Percentiles rank a stretch among this genome's conserved stretches.
phyloP scores from a whole-genome alignment of 2,329 filamentous ascomycete genomes.

The Sarocladium strictum region DNA sequence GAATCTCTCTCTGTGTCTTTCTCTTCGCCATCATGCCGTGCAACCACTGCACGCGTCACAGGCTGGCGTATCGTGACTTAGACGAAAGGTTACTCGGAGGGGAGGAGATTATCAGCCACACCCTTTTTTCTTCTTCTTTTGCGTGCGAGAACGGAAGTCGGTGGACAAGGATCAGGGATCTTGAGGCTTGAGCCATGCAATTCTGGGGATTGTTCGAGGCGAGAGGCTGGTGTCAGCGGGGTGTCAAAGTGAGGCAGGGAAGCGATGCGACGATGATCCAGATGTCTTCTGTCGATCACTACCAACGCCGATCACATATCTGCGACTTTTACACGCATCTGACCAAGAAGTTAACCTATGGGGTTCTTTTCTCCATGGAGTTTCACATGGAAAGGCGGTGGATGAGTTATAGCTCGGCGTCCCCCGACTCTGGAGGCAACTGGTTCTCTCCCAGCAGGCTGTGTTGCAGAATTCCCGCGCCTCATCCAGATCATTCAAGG shows the following conservation, averaged over 20 bases:
- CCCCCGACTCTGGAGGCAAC: too few relatives aligned
- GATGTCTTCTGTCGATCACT: not conserved
- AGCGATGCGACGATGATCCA: not conserved
- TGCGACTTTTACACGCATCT: too few relatives aligned
- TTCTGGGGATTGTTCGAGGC: not conserved
- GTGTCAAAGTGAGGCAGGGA: not conserved
- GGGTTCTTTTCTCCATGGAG: too few relatives aligned
- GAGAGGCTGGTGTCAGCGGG: not conserved
- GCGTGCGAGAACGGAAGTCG: not conserved
- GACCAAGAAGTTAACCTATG: too few relatives aligned
- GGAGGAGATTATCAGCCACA: not conserved
- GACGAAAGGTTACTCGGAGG: not conserved
- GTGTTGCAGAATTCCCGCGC: too few relatives aligned
- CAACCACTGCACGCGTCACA: not conserved
- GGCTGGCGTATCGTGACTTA: not conserved
- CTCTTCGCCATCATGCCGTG: slow-evolving; percentile 7
- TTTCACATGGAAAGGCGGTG: too few relatives aligned
- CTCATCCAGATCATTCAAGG: too few relatives aligned
- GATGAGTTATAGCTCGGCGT: not conserved
- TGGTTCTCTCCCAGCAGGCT: too few relatives aligned
- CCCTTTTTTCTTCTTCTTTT: too few relatives aligned
- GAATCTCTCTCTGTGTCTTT: not conserved
- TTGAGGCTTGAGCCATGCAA: not conserved
- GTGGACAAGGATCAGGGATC: not conserved
- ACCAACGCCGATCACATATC: not conserved